These are phyloP conservation scores for Chionographis japonica DNA, from an alignment of 106 monocot genomes.

Conservation along the genomic window DNA sequence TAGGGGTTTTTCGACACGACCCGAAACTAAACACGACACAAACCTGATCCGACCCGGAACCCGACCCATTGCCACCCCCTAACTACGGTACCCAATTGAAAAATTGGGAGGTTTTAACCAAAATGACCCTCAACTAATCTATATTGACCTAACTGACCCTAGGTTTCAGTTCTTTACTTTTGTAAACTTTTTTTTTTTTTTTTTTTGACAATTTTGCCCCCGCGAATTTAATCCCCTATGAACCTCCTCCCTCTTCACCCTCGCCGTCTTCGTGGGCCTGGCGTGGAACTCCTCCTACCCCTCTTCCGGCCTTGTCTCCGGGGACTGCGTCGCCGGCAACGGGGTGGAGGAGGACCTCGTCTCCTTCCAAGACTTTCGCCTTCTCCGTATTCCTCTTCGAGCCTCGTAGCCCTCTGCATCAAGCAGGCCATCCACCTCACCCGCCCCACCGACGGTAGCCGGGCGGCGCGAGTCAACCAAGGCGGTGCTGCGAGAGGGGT, in stretches of 20 bases:
- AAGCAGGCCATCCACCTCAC: conserved; percentile 67
- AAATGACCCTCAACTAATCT: no score
- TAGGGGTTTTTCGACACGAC: no score
- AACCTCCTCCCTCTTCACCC: conserved; percentile 91
- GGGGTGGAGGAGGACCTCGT: conserved; percentile 43
- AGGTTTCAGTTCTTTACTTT: no score
- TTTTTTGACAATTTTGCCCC: no score
- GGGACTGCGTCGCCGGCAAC: conserved; percentile 32
- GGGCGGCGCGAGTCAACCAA: conserved; percentile 31
- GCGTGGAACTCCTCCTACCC: conserved; percentile 63
- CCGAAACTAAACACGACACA: no score
- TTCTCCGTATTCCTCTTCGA: conserved; percentile 89
- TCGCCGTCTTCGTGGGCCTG: conserved; percentile 81
- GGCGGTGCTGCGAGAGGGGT: conserved; percentile 37
- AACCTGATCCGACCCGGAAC: no score
- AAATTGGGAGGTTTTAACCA: no score
- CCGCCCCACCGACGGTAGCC: neutral
- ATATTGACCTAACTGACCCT: no score
- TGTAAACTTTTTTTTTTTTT: no score
- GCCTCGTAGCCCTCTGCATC: conserved; percentile 80
- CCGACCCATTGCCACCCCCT: no score
- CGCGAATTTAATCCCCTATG: no score
- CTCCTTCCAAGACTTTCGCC: conserved; percentile 66
- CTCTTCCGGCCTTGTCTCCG: conserved; percentile 2
- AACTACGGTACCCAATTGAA: no score